phyloP scores from a whole-genome alignment of 2,329 filamentous ascomycete genomes.

The Scytalidium lignicola region DNA sequence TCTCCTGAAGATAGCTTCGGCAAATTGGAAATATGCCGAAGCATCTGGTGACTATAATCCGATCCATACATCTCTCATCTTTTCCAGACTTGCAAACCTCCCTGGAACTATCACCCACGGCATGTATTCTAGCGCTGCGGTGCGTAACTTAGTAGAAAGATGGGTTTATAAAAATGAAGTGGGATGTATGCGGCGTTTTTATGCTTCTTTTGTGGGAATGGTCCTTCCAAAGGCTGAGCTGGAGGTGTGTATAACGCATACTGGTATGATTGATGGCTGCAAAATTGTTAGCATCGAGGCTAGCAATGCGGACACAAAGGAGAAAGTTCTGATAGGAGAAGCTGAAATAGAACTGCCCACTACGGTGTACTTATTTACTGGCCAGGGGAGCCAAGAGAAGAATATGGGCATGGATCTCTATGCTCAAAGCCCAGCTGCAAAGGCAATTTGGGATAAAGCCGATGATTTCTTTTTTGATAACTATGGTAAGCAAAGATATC shows the following conservation, averaged over 20 bases:
- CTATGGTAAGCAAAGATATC: slow-evolving; percentile 29
- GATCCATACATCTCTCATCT: slow-evolving; percentile 32
- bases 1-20: slow-evolving; percentile 9
- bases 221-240: slow-evolving; percentile 30
- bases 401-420: slow-evolving; percentile 41
- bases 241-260: slow-evolving; percentile 26
- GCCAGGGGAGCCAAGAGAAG: slow-evolving; percentile 34
- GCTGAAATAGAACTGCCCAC: slow-evolving; percentile 26
- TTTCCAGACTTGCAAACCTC: slow-evolving; percentile 30
- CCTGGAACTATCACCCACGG: slow-evolving; percentile 36
- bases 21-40: slow-evolving; percentile 18
- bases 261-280: slow-evolving; percentile 30
- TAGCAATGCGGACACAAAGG: slow-evolving; percentile 22
- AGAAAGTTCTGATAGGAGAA: slow-evolving; percentile 32
- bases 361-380: slow-evolving; percentile 35
- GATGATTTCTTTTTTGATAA: slow-evolving; percentile 29
- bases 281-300: slow-evolving; percentile 29
- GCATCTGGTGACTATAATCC: slow-evolving; percentile 36
- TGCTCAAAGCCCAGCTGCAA: slow-evolving; percentile 24
- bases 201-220: slow-evolving; percentile 30
- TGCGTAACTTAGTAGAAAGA: slow-evolving; percentile 24
- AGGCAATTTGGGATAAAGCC: slow-evolving; percentile 31
- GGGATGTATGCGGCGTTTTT: slow-evolving; percentile 22
- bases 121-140: slow-evolving; percentile 32
- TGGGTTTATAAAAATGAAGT: slow-evolving; percentile 12